A percentile compares a stretch with the other conserved stretches of the same genome.
These are phyloP conservation scores for Favolaschia claudopus DNA, from an alignment of 768 basidiomycete species.

Conservation along the genomic window DNA sequence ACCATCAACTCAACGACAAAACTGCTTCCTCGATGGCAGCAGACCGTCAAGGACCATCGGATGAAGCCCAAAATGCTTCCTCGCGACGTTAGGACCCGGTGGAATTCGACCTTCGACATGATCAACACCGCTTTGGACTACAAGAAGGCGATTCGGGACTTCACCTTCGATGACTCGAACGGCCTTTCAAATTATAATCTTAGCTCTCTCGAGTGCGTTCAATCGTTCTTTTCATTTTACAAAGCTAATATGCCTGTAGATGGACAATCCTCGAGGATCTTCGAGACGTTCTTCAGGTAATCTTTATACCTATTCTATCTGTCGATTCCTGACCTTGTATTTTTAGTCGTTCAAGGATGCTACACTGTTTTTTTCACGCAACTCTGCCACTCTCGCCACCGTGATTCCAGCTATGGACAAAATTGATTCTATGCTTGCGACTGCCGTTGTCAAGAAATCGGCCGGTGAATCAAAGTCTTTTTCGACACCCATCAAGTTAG, in stretches of 20 bases:
- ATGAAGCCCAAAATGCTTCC: conserved; percentile 21
- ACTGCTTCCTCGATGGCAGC: conserved; percentile 30
- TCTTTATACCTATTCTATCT: background rate
- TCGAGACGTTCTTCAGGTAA: background rate
- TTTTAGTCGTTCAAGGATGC: conserved; percentile 34
- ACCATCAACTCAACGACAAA: conserved; percentile 30
- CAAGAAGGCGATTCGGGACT: conserved; percentile 1
- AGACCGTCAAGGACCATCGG: background rate
- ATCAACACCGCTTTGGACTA: conserved; percentile 21
- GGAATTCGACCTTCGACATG: conserved; percentile 37
- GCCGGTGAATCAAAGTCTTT: too few species aligned
- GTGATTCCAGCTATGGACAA: conserved; percentile 43
- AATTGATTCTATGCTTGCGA: conserved; percentile 29
- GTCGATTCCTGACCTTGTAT: background rate
- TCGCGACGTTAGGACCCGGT: conserved; percentile 32
- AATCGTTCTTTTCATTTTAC: too few species aligned
- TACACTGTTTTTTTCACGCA: conserved; percentile 30
- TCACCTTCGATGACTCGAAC: background rate
- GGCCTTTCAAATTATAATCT: conserved; percentile 19
- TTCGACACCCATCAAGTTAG: too few species aligned
- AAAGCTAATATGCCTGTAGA: too few species aligned
- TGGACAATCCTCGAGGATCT: conserved; percentile 17
- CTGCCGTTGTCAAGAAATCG: too few species aligned
- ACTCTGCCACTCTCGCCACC: conserved; percentile 24
- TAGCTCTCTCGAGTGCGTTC: background rate